phyloP scores from a whole-genome alignment of 495 filamentous ascomycete genomes.

The Trypethelium eluteriae region DNA sequence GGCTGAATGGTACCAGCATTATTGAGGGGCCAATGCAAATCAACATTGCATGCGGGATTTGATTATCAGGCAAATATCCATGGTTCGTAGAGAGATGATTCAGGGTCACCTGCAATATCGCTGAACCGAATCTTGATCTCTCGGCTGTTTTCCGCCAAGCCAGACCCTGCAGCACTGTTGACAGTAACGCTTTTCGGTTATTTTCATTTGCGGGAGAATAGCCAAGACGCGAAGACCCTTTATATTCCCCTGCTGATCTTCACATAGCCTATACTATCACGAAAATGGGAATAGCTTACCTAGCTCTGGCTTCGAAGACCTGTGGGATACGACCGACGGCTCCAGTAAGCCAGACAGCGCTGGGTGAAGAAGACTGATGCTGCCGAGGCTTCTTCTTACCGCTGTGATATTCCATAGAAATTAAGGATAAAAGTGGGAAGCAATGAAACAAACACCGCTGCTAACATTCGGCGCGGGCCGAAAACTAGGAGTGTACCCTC shows the following conservation, averaged over 20 bases:
- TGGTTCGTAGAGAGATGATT: background rate
- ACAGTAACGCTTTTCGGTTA: background rate
- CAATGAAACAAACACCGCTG: background rate
- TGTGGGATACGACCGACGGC: too few species aligned
- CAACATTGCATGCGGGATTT: conserved; percentile 4
- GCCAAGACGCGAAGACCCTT: background rate
- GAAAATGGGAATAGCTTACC: background rate
- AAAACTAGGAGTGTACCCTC: background rate
- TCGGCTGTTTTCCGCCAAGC: background rate
- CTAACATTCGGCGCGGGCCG: conserved; percentile 8
- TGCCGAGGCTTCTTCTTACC: too few species aligned
- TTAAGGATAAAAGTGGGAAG: background rate
- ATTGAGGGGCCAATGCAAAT: background rate
- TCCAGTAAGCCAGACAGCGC: too few species aligned
- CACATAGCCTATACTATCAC: background rate
- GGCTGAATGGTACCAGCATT: conserved; percentile 5
- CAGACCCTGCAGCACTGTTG: background rate
- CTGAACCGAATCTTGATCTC: background rate
- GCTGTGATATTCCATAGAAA: background rate
- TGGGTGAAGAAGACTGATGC: too few species aligned
- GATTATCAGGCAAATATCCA: conserved; percentile 8
- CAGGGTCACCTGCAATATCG: conserved; percentile 12
- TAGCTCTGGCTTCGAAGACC: background rate
- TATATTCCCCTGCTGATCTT: background rate
- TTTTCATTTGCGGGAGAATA: background rate